Conservation (phyloP, 2,329 filamentous ascomycete species). For the Ophiocordyceps sinensis region DNA sequence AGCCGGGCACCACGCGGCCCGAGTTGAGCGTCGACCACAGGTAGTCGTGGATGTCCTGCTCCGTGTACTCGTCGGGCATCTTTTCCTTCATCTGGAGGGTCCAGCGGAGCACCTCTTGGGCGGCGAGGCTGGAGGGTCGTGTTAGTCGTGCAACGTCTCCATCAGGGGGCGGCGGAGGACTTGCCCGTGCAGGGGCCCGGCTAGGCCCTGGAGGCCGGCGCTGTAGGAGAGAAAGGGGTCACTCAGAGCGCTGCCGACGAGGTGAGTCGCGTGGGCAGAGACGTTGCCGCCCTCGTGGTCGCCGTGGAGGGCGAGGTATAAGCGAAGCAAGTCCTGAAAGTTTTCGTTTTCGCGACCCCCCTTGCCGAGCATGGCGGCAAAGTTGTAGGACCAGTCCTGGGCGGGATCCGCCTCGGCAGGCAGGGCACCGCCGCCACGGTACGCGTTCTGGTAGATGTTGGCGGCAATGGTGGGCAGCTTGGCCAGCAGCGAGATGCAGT, state of each 20-base stretch:
- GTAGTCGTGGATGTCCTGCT: constrained; percentile 74
- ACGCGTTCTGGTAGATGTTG: constrained; percentile 91
- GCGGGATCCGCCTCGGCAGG: constrained; percentile 62
- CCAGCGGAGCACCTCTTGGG: constrained; percentile 94
- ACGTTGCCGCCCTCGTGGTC: constrained; percentile 98
- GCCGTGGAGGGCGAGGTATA: constrained; percentile 92
- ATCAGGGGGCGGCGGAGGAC: constrained; percentile 8
- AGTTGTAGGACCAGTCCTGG: constrained; percentile 98
- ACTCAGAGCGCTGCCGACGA: constrained; percentile 86
- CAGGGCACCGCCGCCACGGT: constrained; percentile 59
- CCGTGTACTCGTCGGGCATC: constrained; percentile 64
- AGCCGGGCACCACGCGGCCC: constrained; percentile 85
- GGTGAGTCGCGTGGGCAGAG: constrained; percentile 85
- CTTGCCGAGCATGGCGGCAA: constrained; percentile 90
- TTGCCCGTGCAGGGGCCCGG: constrained; percentile 57
- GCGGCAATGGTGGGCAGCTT: constrained; percentile 95
- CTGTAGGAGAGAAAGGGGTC: constrained; percentile 95
- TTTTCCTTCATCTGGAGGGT: constrained; percentile 88
- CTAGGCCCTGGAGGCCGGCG: constrained; percentile 86
- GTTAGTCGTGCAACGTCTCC: no score
- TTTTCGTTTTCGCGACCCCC: constrained; percentile 74
- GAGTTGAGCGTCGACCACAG: constrained; percentile 89
- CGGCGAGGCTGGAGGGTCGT: constrained; percentile 49
- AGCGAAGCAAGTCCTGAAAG: constrained; percentile 86
- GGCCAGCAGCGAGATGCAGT: constrained; percentile 81